Conservation (phyloP, 2,329 filamentous ascomycete species). For the Aspergillus spinulosporus region DNA sequence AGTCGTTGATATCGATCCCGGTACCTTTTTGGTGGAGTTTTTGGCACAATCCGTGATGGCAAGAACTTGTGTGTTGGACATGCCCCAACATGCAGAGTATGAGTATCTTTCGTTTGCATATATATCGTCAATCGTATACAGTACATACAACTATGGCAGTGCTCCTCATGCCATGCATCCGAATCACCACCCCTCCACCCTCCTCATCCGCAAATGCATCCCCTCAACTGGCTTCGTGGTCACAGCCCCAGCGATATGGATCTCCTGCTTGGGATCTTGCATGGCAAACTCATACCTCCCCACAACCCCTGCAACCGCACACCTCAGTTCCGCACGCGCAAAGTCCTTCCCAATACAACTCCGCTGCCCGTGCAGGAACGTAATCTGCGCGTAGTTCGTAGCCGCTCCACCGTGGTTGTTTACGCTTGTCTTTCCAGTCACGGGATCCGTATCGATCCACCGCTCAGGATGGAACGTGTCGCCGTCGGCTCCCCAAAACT, state of each 20-base stretch:
- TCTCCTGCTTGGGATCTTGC: slow-evolving; percentile 39
- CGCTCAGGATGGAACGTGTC: slow-evolving; percentile 73
- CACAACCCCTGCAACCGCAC: slow-evolving; percentile 42
- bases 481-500: slow-evolving; percentile 74
- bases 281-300: slow-evolving; percentile 38
- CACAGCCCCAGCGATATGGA: slow-evolving; percentile 39
- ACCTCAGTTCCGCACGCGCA: slow-evolving; percentile 43
- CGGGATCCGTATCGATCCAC: slow-evolving; percentile 60
- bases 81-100: neutral
- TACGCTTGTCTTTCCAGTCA: slow-evolving; percentile 52
- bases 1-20: slow-evolving; percentile 12
- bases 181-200: slow-evolving; percentile 35
- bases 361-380: slow-evolving; percentile 42
- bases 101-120: slow-evolving; percentile 1
- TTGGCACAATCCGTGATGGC: neutral
- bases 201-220: slow-evolving; percentile 38
- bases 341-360: slow-evolving; percentile 46
- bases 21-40: slow-evolving; percentile 1
- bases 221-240: slow-evolving; percentile 44
- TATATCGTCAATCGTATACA: slow-evolving; percentile 7
- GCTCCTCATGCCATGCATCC: neutral
- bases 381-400: slow-evolving; percentile 42
- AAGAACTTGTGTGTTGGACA: neutral
- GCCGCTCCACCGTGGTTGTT: slow-evolving; percentile 55
- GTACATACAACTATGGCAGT: neutral